phyloP scores from a whole-genome alignment of 208 protist genomes.

The Leishmania major region DNA sequence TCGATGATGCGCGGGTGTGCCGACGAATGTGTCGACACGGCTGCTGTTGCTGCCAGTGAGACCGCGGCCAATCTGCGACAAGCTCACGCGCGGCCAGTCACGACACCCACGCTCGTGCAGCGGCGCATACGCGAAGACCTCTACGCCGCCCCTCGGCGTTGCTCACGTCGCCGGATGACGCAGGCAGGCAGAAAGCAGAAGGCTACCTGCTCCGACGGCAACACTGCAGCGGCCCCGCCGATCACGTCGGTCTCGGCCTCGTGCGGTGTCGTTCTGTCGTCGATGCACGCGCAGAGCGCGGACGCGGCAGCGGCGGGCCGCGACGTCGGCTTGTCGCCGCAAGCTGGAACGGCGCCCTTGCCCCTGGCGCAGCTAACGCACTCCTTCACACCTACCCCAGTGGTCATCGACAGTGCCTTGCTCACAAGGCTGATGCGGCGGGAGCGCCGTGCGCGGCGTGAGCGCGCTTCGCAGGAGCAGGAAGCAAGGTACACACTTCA shows the following conservation, averaged over 20 bases:
- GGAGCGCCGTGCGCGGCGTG: conserved; percentile 10
- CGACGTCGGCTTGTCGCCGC: not conserved
- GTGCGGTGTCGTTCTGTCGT: not conserved
- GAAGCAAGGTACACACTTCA: conserved; percentile 10
- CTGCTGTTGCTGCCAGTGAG: no score
- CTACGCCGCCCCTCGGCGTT: conserved; percentile 27
- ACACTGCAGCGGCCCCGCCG: not conserved
- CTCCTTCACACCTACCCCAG: not conserved
- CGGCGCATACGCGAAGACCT: conserved; percentile 31
- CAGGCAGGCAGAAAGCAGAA: not conserved
- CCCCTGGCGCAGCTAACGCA: not conserved
- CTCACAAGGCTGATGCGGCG: not conserved
- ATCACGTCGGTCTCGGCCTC: not conserved
- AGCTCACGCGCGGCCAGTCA: no score
- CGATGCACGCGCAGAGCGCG: not conserved
- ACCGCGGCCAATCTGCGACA: not conserved
- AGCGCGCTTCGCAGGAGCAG: not conserved
- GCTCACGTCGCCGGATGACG: not conserved
- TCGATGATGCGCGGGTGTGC: conserved; percentile 13
- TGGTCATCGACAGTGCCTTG: not conserved
- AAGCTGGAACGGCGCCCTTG: not conserved
- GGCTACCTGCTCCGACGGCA: not conserved
- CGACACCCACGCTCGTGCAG: conserved; percentile 12
- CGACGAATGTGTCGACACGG: not conserved
- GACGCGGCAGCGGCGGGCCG: not conserved